Conservation (phyloP, 306 rosid species). For the Prinsepia uniflora region DNA sequence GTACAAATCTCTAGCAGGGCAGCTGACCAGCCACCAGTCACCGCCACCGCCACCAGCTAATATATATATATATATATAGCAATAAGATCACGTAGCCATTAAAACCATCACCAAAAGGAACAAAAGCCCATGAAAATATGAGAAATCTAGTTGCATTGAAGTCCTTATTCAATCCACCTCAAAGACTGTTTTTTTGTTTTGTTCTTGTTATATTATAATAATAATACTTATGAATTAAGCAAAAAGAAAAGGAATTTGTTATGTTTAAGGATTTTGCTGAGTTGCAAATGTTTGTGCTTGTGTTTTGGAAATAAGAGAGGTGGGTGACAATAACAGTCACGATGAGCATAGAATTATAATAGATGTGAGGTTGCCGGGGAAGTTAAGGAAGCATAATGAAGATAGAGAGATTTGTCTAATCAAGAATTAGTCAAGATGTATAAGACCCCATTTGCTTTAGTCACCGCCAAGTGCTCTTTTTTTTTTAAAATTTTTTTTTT, state of each 20-base stretch:
- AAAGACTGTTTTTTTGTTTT: neutral
- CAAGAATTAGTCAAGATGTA: slow-evolving; percentile 42
- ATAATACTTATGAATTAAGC: neutral
- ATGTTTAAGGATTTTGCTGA: neutral
- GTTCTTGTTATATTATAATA: neutral
- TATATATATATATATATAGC: no score
- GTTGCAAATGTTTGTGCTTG: neutral
- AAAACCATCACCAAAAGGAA: neutral
- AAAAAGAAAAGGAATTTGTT: slow-evolving; percentile 1
- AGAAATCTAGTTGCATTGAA: slow-evolving; percentile 10
- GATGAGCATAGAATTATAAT: neutral
- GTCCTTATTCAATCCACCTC: slow-evolving; percentile 4
- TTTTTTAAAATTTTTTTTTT: no score
- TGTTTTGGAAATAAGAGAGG: neutral
- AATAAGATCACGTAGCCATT: neutral
- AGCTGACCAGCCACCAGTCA: no score
- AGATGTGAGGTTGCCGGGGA: slow-evolving; percentile 39
- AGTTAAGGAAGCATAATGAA: slow-evolving; percentile 34
- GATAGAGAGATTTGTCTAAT: slow-evolving; percentile 9
- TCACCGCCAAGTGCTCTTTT: slow-evolving; percentile 17
- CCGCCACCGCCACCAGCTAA: no score
- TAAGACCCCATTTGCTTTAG: neutral
- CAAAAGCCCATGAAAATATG: neutral
- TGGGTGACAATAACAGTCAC: neutral
- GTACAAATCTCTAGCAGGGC: slow-evolving; percentile 15